These are phyloP conservation scores for Gossypium gossypioides DNA, from an alignment of 441 rosid species.

Conservation along the genomic window DNA sequence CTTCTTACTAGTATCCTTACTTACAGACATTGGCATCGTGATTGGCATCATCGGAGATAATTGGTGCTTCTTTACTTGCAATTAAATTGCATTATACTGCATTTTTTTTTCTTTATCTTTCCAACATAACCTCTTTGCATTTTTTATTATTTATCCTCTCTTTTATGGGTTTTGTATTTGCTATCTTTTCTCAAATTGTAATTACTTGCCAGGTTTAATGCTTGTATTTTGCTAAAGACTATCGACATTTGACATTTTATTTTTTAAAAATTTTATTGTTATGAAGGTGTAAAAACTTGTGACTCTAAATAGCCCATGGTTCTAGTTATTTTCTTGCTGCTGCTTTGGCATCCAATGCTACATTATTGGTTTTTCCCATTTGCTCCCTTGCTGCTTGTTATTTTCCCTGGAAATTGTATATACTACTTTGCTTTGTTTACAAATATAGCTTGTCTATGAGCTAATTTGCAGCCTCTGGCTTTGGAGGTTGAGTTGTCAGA, in stretches of 20 bases:
- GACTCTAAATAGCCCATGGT: neutral
- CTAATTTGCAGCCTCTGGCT: neutral
- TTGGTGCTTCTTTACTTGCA: neutral
- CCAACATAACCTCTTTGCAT: neutral
- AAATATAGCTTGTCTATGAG: neutral
- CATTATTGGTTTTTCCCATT: neutral
- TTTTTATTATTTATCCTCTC: neutral
- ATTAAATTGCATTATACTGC: neutral
- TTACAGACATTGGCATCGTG: neutral
- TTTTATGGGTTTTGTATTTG: neutral
- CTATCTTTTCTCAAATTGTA: neutral
- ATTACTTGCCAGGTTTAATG: neutral
- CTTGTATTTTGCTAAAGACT: neutral
- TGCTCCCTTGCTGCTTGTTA: neutral
- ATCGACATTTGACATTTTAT: neutral
- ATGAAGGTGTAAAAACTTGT: neutral
- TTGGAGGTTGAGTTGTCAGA: neutral
- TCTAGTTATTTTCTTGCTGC: neutral
- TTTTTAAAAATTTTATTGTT: neutral
- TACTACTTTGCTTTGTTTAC: neutral
- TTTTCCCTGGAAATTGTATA: neutral
- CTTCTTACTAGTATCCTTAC: neutral
- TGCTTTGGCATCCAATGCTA: neutral
- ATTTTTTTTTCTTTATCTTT: neutral
- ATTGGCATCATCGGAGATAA: neutral